phyloP scores from a whole-genome alignment of 2,329 filamentous ascomycete species.

The Neofusicoccum sp. region DNA sequence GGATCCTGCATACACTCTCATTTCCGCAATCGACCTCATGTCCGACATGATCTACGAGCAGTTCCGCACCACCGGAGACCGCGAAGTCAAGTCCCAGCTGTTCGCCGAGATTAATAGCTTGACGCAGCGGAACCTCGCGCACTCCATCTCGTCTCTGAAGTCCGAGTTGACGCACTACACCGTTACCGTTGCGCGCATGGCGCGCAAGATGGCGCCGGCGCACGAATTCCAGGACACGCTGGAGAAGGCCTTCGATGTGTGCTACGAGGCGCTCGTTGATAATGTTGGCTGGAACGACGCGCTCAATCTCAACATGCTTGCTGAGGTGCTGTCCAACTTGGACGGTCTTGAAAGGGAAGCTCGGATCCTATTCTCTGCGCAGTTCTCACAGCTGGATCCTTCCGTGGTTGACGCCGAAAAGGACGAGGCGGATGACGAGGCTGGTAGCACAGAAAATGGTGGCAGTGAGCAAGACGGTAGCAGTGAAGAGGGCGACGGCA shows the following conservation, averaged over 20 bases:
- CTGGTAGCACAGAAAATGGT: not conserved
- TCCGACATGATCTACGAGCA: not conserved
- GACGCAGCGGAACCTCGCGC: not conserved
- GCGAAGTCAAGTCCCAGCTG: not conserved
- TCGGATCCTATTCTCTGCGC: slow-evolving; percentile 24
- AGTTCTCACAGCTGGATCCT: slow-evolving; percentile 25
- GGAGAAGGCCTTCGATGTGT: slow-evolving; percentile 23
- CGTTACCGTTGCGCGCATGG: slow-evolving; percentile 11
- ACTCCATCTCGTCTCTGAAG: not conserved
- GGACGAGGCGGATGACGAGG: not conserved
- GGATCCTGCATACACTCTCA: slow-evolving; percentile 6
- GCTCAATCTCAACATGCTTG: slow-evolving; percentile 22
- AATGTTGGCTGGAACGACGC: slow-evolving; percentile 25
- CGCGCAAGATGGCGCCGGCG: not conserved
- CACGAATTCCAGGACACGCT: slow-evolving; percentile 12
- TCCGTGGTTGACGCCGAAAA: not conserved
- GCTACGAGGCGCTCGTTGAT: slow-evolving; percentile 25
- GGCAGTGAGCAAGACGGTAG: not conserved
- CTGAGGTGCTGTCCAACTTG: slow-evolving; percentile 25
- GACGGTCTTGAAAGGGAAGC: slow-evolving; percentile 27
- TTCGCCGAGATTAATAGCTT: not conserved
- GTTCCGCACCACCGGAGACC: not conserved
- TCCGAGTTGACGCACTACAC: slow-evolving; percentile 20
- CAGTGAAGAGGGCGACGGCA: not conserved
- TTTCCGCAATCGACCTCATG: not conserved